Evolutionary conservation across 164 flowering plant genomes (phyloP).

Genomic region (Chimonanthus salicifolius): DNA sequence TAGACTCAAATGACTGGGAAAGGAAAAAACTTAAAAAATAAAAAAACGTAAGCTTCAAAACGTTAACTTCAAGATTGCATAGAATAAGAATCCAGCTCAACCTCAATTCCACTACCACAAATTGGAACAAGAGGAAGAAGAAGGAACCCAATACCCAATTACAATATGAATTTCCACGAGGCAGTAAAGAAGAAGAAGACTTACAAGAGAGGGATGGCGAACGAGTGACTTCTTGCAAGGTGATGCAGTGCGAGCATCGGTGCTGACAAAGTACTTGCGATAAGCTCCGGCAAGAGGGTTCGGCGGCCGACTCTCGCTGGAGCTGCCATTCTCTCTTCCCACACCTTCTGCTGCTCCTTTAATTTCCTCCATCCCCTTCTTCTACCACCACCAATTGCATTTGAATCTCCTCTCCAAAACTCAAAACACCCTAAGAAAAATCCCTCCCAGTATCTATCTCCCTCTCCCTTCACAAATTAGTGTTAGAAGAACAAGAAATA

Average conservation of each 20-base stretch:
- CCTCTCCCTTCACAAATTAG: neutral
- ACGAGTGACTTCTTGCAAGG: slow-evolving; percentile 45
- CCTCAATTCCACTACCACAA: no score
- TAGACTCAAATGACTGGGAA: no score
- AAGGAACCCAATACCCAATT: neutral
- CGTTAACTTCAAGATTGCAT: no score
- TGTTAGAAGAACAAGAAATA: neutral
- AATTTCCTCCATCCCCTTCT: slow-evolving; percentile 42
- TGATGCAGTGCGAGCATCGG: slow-evolving; percentile 7
- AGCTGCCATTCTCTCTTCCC: slow-evolving; percentile 28
- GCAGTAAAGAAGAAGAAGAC: slow-evolving; percentile 1
- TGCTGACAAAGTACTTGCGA: slow-evolving; percentile 23
- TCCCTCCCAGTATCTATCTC: neutral
- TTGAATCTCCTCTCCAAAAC: slow-evolving; percentile 6
- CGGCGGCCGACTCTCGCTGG: slow-evolving; percentile 56
- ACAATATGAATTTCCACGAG: neutral
- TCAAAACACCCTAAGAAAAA: slow-evolving; percentile 3
- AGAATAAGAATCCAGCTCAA: no score
- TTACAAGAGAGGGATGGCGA: slow-evolving; percentile 64
- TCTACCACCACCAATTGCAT: slow-evolving; percentile 10
- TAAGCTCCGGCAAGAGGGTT: slow-evolving; percentile 42
- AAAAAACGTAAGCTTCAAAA: no score
- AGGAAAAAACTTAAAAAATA: no score
- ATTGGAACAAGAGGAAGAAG: neutral
- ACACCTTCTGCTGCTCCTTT: slow-evolving; percentile 14